phyloP scores from a whole-genome alignment of 208 protist genomes.

The Giardia muris region DNA sequence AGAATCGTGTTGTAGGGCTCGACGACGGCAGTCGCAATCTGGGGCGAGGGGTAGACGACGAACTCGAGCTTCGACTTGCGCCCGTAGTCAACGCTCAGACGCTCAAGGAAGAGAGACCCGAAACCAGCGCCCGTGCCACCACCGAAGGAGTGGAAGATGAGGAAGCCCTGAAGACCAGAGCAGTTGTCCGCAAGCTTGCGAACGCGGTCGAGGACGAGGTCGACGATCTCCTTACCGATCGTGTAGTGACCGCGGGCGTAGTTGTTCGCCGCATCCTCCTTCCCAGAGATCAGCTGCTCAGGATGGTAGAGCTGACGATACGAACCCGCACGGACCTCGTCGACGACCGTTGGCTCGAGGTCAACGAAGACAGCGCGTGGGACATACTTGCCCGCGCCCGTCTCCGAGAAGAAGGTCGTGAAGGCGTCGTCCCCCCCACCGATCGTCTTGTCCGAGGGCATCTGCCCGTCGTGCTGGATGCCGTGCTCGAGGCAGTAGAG shows the following conservation, averaged over 20 bases:
- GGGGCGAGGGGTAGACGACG: conserved; percentile 50
- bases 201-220: conserved; percentile 72
- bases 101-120: conserved; percentile 75
- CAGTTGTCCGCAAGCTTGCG: conserved; percentile 86
- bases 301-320: conserved; percentile 54
- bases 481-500: conserved; percentile 63
- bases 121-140: conserved; percentile 93
- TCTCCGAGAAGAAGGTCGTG: conserved; percentile 76
- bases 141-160: conserved; percentile 88
- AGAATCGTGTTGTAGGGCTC: conserved; percentile 55
- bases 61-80: conserved; percentile 63
- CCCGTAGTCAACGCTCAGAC: conserved; percentile 82
- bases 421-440: conserved; percentile 66
- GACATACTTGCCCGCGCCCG: conserved; percentile 52
- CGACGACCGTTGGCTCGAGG: conserved; percentile 56
- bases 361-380: conserved; percentile 47
- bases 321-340: conserved; percentile 44
- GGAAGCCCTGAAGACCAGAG: conserved; percentile 88
- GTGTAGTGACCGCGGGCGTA: conserved; percentile 85
- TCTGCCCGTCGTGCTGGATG: conserved; percentile 57
- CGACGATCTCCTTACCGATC: conserved; percentile 82
- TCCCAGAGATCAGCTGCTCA: conserved; percentile 51
- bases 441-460: conserved; percentile 63
- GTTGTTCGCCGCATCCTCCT: conserved; percentile 58
- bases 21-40: conserved; percentile 35